These are phyloP conservation scores for Proliferodiscus dingleyae DNA, from an alignment of 2,329 filamentous ascomycete species.

Conservation along the genomic window DNA sequence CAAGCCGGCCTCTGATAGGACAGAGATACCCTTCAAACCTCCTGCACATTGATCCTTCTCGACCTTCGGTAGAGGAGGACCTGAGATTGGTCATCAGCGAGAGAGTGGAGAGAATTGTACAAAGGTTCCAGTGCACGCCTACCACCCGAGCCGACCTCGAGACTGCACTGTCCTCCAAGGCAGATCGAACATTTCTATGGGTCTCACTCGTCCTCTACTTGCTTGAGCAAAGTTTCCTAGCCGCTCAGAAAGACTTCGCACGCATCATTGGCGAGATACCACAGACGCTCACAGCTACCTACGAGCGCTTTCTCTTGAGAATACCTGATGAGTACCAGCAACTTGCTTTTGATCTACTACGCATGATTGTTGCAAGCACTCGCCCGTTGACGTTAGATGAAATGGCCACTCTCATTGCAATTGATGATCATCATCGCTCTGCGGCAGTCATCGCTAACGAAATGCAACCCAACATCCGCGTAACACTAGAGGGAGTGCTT, in stretches of 20 bases:
- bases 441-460: conserved; percentile 24
- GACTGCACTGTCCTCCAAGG: conserved; percentile 28
- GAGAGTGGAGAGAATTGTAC: conserved; percentile 31
- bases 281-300: conserved; percentile 28
- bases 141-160: conserved; percentile 28
- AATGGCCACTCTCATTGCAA: conserved; percentile 32
- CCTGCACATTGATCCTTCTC: conserved; percentile 26
- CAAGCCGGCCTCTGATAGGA: conserved; percentile 22
- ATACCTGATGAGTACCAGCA: conserved; percentile 26
- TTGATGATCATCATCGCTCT: conserved; percentile 24
- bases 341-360: conserved; percentile 29
- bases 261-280: conserved; percentile 32
- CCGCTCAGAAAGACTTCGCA: conserved; percentile 26
- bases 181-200: conserved; percentile 37
- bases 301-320: conserved; percentile 28
- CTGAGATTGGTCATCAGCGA: conserved; percentile 31
- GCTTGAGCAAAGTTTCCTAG: conserved; percentile 28
- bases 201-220: conserved; percentile 34
- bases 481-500: conserved; percentile 31
- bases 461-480: conserved; percentile 26
- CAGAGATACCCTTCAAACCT: conserved; percentile 10
- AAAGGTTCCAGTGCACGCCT: conserved; percentile 22
- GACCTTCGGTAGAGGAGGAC: conserved; percentile 26
- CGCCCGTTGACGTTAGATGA: conserved; percentile 33
- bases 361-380: conserved; percentile 32